Conservation (phyloP, 371 early-diverging fungal genomes). For the Mortierella sp. region DNA sequence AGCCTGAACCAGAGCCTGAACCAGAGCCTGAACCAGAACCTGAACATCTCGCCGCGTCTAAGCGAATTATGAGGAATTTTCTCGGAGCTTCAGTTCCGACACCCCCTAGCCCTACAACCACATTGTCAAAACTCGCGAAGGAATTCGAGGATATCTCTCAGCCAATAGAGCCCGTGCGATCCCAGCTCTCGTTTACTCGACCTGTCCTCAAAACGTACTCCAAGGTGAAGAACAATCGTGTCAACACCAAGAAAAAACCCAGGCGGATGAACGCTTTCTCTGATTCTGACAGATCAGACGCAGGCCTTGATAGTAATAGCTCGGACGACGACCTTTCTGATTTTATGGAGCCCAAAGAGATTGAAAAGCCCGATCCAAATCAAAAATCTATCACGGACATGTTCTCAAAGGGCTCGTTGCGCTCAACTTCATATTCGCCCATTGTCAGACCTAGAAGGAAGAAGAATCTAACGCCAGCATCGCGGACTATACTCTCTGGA, state of each 20-base stretch:
- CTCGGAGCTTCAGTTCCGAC: slow-evolving; percentile 6
- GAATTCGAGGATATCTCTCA: not conserved
- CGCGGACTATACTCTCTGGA: slow-evolving; percentile 30
- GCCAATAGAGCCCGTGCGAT: not conserved
- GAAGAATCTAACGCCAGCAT: slow-evolving; percentile 14
- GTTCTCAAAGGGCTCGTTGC: slow-evolving; percentile 12
- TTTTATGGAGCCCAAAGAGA: not conserved
- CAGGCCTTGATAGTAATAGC: slow-evolving; percentile 11
- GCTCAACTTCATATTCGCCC: not conserved
- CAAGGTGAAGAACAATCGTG: slow-evolving; percentile 8
- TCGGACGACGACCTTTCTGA: slow-evolving; percentile 29
- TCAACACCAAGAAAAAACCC: slow-evolving; percentile 5
- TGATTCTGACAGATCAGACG: slow-evolving; percentile 23
- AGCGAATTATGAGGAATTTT: slow-evolving; percentile 12
- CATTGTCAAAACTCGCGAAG: not conserved
- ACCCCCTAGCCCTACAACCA: not conserved
- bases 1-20: slow-evolving; percentile 9
- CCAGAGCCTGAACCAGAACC: slow-evolving; percentile 14
- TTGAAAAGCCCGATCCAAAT: slow-evolving; percentile 34
- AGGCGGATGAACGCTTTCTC: slow-evolving; percentile 19
- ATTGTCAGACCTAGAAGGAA: slow-evolving; percentile 9
- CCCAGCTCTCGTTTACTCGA: not conserved
- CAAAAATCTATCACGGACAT: slow-evolving; percentile 34
- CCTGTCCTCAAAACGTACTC: slow-evolving; percentile 23
- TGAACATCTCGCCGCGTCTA: slow-evolving; percentile 6